A percentile compares a stretch with the other conserved stretches of the same genome.
These are phyloP conservation scores for Thuja plicata DNA, from an alignment of 83 land plant species.

Conservation along the genomic window DNA sequence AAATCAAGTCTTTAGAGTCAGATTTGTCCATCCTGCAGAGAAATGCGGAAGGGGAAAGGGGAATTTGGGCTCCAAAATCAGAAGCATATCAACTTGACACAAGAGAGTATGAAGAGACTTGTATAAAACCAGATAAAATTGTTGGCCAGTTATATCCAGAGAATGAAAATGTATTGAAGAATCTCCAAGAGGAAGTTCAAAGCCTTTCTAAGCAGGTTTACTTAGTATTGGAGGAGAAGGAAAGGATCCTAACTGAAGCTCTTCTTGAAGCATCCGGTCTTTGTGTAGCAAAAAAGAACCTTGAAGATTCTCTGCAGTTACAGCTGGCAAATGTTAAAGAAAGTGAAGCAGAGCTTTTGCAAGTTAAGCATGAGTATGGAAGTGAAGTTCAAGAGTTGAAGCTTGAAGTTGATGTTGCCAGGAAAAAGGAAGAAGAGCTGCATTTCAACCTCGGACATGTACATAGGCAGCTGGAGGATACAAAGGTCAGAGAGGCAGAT, in stretches of 20 bases:
- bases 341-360: slow-evolving; percentile 29
- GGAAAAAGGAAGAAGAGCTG: slow-evolving; percentile 13
- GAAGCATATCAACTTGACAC: slow-evolving; percentile 30
- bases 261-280: slow-evolving; percentile 30
- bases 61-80: slow-evolving; percentile 29
- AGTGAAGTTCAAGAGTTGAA: slow-evolving; percentile 29
- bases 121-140: slow-evolving; percentile 16
- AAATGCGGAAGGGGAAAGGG: slow-evolving; percentile 30
- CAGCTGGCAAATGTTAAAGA: slow-evolving; percentile 20
- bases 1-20: slow-evolving; percentile 30
- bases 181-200: slow-evolving; percentile 45
- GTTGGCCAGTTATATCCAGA: slow-evolving; percentile 25
- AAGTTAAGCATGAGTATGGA: slow-evolving; percentile 20
- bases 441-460: slow-evolving; percentile 32
- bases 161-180: slow-evolving; percentile 36
- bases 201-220: slow-evolving; percentile 34
- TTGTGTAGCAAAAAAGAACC: slow-evolving; percentile 29
- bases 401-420: slow-evolving; percentile 26
- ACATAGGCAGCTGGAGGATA: slow-evolving; percentile 25
- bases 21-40: slow-evolving; percentile 32
- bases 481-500: slow-evolving; percentile 36
- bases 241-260: slow-evolving; percentile 28
- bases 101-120: slow-evolving; percentile 26
- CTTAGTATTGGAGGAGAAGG: slow-evolving; percentile 30
- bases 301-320: slow-evolving; percentile 37